phyloP scores from a whole-genome alignment of 257 asterid genomes.

The Asclepias syriaca region DNA sequence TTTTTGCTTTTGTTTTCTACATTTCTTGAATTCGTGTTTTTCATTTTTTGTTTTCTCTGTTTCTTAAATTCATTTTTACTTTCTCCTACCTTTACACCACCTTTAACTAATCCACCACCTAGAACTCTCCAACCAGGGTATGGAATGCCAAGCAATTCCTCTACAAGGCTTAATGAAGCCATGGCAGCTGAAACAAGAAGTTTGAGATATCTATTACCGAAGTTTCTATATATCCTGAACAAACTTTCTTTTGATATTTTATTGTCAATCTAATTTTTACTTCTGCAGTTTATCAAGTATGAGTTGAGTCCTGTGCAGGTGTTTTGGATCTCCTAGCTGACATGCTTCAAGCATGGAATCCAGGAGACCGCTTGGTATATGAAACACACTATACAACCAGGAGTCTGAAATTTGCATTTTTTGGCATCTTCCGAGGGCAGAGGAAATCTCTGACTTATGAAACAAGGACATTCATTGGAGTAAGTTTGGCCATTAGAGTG shows the following conservation, averaged over 20 bases:
- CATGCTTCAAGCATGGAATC: slow-evolving; percentile 77
- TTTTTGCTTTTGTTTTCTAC: too few relatives aligned
- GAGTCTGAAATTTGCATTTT: too few relatives aligned
- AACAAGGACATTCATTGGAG: too few relatives aligned
- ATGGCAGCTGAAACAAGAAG: slow-evolving; percentile 64
- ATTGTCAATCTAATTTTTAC: not conserved
- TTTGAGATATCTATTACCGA: slow-evolving; percentile 41
- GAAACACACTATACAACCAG: not conserved
- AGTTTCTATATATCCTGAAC: not conserved
- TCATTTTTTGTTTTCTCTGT: too few relatives aligned
- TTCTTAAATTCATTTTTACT: too few relatives aligned
- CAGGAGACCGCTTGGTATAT: slow-evolving; percentile 52
- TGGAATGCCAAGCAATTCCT: slow-evolving; percentile 91
- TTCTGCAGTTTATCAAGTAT: slow-evolving; percentile 49
- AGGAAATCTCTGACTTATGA: too few relatives aligned
- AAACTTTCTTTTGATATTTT: not conserved
- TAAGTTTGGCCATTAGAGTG: too few relatives aligned
- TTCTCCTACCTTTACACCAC: slow-evolving; percentile 47
- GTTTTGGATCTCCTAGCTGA: slow-evolving; percentile 47
- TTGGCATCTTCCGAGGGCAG: too few relatives aligned
- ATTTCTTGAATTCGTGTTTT: too few relatives aligned
- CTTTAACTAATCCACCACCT: slow-evolving; percentile 48
- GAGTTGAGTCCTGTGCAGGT: slow-evolving; percentile 47
- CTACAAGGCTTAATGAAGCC: slow-evolving; percentile 80
- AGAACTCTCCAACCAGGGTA: slow-evolving; percentile 71